Conservation (phyloP, 2,329 filamentous ascomycete genomes). For the Thelonectria rubi region DNA sequence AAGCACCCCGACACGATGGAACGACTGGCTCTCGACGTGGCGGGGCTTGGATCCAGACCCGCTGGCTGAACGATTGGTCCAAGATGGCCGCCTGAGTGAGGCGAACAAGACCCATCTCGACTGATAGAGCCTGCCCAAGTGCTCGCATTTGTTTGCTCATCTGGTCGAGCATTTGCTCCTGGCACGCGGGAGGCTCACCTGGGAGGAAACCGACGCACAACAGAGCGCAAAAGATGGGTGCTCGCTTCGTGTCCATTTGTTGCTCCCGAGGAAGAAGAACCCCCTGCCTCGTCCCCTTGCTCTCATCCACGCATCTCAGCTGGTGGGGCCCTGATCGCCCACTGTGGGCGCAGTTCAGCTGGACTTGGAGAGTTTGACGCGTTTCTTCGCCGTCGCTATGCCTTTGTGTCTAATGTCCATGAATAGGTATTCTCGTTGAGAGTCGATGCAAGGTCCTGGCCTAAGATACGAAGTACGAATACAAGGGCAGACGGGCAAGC, state of each 20-base stretch:
- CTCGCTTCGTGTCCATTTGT: neutral
- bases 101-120: constrained; percentile 30
- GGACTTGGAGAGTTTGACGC: constrained; percentile 3
- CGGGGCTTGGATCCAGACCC: constrained; percentile 31
- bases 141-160: neutral
- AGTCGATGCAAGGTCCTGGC: neutral
- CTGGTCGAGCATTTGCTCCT: neutral
- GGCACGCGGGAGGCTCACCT: neutral
- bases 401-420: neutral
- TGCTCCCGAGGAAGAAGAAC: neutral
- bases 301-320: constrained; percentile 18
- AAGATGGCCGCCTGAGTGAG: constrained; percentile 38
- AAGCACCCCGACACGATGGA: constrained; percentile 39
- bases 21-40: constrained; percentile 39
- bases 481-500: too few species aligned
- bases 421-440: neutral
- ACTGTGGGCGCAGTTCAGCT: constrained; percentile 9
- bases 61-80: constrained; percentile 39
- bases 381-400: neutral
- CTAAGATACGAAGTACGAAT: too few species aligned
- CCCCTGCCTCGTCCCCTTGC: constrained; percentile 10
- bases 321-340: constrained; percentile 28
- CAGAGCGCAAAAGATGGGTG: neutral
- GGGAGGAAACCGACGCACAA: neutral
- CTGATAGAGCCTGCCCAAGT: constrained; percentile 4